Percentiles rank a stretch among this genome's conserved stretches.
Conservation (phyloP, 2,329 filamentous ascomycete genomes). For the Chrysoporthe puriensis region DNA sequence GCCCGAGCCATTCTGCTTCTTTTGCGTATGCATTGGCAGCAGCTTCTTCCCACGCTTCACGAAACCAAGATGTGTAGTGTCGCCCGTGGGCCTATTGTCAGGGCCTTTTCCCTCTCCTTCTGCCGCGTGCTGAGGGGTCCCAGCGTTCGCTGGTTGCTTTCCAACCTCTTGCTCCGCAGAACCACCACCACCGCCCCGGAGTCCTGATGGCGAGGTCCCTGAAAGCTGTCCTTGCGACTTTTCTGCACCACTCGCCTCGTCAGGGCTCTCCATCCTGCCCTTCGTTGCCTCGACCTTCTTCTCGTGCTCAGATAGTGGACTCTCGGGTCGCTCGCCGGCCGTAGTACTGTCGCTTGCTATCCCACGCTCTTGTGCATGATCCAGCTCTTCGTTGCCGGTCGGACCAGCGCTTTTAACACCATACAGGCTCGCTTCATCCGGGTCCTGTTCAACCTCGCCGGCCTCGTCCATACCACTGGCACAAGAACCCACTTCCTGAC, state of each 20-base stretch:
- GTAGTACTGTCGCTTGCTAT: not conserved
- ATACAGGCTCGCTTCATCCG: slow-evolving; percentile 33
- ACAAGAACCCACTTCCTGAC: slow-evolving; percentile 31
- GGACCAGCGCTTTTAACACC: slow-evolving; percentile 30
- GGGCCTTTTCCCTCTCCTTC: not conserved
- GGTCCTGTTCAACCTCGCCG: slow-evolving; percentile 30
- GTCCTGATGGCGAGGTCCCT: not conserved
- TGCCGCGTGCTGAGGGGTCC: not conserved
- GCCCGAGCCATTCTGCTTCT: not conserved
- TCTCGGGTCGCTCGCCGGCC: not conserved
- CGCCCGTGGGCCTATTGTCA: not conserved
- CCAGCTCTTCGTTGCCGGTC: slow-evolving; percentile 9
- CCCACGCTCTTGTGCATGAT: not conserved
- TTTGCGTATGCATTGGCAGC: slow-evolving; percentile 6
- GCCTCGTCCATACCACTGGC: not conserved
- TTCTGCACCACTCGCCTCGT: slow-evolving; percentile 17
- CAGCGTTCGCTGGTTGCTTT: not conserved
- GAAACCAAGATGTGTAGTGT: slow-evolving; percentile 19
- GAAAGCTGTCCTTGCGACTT: slow-evolving; percentile 17
- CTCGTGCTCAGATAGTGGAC: slow-evolving; percentile 21
- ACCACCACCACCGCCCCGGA: slow-evolving; percentile 2
- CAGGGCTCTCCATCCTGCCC: slow-evolving; percentile 21
- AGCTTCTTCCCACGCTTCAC: slow-evolving; percentile 24
- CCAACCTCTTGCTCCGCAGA: not conserved
- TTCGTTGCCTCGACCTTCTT: slow-evolving; percentile 25